Conservation (phyloP, 1,284 basidiomycete species). For the Papiliotrema laurentii region DNA sequence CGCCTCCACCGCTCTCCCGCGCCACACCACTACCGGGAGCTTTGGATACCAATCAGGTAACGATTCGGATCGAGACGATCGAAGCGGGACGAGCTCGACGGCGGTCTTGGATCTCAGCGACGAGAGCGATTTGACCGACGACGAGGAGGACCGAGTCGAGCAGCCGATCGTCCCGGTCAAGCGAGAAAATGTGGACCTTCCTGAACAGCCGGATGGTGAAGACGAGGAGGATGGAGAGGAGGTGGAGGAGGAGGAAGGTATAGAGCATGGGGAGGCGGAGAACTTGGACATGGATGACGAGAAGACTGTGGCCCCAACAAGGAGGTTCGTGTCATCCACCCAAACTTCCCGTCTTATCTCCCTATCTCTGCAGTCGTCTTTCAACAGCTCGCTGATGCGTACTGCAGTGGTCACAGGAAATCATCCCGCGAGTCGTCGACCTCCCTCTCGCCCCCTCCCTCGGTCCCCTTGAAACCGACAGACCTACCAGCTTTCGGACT, state of each 20-base stretch:
- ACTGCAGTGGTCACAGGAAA: too few relatives aligned
- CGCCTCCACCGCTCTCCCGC: not conserved
- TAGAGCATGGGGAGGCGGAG: not conserved
- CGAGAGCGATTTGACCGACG: not conserved
- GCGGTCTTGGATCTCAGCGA: not conserved
- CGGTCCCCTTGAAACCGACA: not conserved
- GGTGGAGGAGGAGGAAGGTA: not conserved
- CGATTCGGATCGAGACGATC: not conserved
- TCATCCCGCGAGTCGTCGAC: too few relatives aligned
- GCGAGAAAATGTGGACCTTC: not conserved
- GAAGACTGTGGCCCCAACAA: too few relatives aligned
- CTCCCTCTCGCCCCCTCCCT: too few relatives aligned
- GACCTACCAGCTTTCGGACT: not conserved
- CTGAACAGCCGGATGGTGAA: not conserved
- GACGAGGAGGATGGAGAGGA: not conserved
- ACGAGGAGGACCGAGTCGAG: slow-evolving; percentile 5
- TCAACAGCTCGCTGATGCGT: too few relatives aligned
- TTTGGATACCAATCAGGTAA: too few relatives aligned
- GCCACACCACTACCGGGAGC: too few relatives aligned
- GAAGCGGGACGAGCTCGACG: slow-evolving; percentile 7
- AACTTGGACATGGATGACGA: too few relatives aligned
- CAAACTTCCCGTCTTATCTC: too few relatives aligned
- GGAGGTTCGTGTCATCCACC: too few relatives aligned
- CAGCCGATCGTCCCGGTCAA: slow-evolving; percentile 14
- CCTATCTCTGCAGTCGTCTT: too few relatives aligned